Evolutionary conservation across 2,329 filamentous ascomycete genomes (phyloP).

Genomic region (Myriosclerotinia duriaeana): DNA sequence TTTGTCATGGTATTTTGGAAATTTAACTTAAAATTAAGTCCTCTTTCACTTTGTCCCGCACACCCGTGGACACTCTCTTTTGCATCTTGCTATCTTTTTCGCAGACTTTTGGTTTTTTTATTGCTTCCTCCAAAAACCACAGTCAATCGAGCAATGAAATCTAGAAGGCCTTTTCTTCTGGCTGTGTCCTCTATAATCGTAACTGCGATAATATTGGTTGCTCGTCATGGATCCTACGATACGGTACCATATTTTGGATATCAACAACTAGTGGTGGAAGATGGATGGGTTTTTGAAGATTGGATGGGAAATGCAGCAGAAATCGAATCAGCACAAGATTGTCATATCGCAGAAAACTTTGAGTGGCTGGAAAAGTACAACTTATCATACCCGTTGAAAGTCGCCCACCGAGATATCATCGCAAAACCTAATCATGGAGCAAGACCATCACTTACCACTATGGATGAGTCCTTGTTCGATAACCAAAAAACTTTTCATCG

Average conservation of each 20-base stretch:
- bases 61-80: background rate
- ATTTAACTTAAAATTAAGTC: background rate
- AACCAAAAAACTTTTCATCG: conserved; percentile 30
- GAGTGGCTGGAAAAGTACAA: conserved; percentile 29
- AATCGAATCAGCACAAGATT: background rate
- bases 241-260: conserved; percentile 8
- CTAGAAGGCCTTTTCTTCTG: background rate
- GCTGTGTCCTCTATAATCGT: conserved; percentile 11
- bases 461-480: conserved; percentile 37
- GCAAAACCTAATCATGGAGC: conserved; percentile 25
- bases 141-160: conserved; percentile 15
- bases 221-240: background rate
- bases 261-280: background rate
- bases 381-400: conserved; percentile 37
- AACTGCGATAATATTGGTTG: conserved; percentile 5
- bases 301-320: background rate
- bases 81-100: background rate
- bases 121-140: background rate
- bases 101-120: background rate
- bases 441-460: conserved; percentile 32
- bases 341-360: conserved; percentile 4
- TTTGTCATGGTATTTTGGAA: background rate
- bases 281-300: background rate
- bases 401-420: conserved; percentile 37
- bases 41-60: background rate